Evolutionary conservation across 805 yeast genomes (phyloP), one percentile per base, ranked within the genome.

Genomic region (Saturnispora quitensis): DNA sequence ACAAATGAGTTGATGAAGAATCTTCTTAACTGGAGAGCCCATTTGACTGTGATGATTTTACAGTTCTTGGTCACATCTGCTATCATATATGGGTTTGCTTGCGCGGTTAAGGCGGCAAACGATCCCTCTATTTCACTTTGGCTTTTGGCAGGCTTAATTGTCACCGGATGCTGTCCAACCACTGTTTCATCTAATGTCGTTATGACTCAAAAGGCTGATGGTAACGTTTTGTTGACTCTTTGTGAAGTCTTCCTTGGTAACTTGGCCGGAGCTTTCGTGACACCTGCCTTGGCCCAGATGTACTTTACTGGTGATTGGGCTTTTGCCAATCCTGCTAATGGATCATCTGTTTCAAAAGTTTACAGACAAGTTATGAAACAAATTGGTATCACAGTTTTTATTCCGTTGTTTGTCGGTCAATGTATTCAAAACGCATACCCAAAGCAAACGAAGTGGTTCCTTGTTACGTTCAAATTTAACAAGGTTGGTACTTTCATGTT

Each of bases 141-240:
- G 88, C 76, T 88, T 58, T 69, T 89, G 22, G 85, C 85, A 13
- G 97, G 97, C 0, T 67, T 89, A 53, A 78, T 89, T 18, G 84
- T 88, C 45, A 86, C 96, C 2, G 86, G 87, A 31, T 78, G 91
- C 12, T 86, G 95, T 65, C 97, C 97, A 28, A 89, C 97, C 8
- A 89, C 97, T 0, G 95, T 89, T 18, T 80, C 90, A 0, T 88
- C 96, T 2, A 89, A 89, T 63, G 96, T 89, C 28, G 90, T 89
- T 28, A 89, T 89, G 96, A 89, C 97, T 5, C 76, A 81, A 50
- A 77, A 77, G 53, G 96, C 97, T 0, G 81, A 84, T 57, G 97
- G 96, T 8, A 87, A 89, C 66, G 90, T 80, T 57, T 55, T 62
- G 17, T 68, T 89, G 50, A 83, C 95, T 18, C 70, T 88, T 6